Base-by-base conservation (phyloP, 73 alveolate genomes). In the Paraurostyla sp. region DNA sequence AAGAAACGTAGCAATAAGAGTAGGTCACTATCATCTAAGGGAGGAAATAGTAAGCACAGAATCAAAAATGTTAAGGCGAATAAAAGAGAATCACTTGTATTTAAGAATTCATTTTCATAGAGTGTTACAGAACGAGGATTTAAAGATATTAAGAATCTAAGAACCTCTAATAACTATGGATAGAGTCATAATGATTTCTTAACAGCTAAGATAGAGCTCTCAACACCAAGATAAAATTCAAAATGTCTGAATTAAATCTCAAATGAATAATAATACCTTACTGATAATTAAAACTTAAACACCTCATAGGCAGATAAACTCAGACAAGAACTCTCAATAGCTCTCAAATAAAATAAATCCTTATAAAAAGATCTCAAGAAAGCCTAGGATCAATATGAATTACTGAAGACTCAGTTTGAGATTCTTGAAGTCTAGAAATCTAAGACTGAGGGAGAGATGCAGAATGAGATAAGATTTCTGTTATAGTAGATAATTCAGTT, bases 381-480 rank as follows among this genome's bases (percentile, higher is more conserved):
- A 15, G 15, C 41, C 0, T 13, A 65, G 23, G 3, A 33, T 0
- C 7, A 65, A 35, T 40, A 6, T 65, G 38, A 35, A 11, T 2
- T 35, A 36, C 42, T n/a, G n/a, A n/a, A 65, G 23, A 9, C 7
- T 0, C 7, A 65, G 42, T 40, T 1, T 65, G 38, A 35, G 6
- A 2, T 35, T 13, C 42, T 36, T 18, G 82, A 65, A 15, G 1
- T 7, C 6, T 38, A 65, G 36, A 38, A 65, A 38, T 6, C 9
- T 22, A 65, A 65, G 58, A 65, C 35, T 65, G 82, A 65, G 25
- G 42, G 82, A 15, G 82, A 65, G 38, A 65, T 65, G 82, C 58
- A 65, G 42, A 35, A 29, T 15, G 82, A 65, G 38, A 65, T 65
- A 15, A 33, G 82, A 65, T 65, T 65, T 38, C 23, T 65, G 11